A percentile compares a stretch with the other conserved stretches of the same genome.
phyloP scores from a whole-genome alignment of 148 eudicot genomes.

The Rhododendron mucronatum region DNA sequence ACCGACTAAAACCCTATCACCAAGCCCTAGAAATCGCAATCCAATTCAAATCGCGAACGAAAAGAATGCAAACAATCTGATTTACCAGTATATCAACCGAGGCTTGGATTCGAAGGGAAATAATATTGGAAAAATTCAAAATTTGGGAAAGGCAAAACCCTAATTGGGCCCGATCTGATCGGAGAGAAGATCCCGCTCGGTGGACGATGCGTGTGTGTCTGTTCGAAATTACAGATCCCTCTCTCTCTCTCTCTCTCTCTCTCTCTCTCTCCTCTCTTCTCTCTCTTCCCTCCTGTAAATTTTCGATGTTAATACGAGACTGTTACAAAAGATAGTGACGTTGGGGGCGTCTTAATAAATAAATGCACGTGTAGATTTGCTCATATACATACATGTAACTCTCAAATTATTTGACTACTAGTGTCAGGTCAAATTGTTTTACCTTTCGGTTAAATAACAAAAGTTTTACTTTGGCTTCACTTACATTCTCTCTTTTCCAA shows the following conservation, averaged over 20 bases:
- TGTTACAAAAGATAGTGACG: background rate
- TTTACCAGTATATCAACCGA: background rate
- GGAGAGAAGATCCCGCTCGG: slow-evolving; percentile 5
- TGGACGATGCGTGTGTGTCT: background rate
- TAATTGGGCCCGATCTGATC: slow-evolving; percentile 5
- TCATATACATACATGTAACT: background rate
- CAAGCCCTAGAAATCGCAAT: background rate
- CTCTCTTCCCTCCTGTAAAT: background rate
- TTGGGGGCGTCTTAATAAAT: background rate
- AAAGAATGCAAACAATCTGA: background rate
- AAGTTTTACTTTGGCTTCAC: background rate
- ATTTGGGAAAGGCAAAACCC: background rate
- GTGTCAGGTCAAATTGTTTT: background rate
- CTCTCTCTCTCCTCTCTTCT: background rate
- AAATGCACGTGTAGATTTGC: background rate
- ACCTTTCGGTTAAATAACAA: background rate
- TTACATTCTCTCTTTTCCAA: no score
- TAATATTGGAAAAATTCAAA: background rate
- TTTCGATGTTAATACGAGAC: background rate
- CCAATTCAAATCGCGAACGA: slow-evolving; percentile 6
- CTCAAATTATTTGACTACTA: background rate
- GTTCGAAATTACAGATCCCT: background rate
- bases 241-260: background rate
- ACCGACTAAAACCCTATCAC: background rate
- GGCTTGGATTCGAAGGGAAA: background rate